Evolutionary conservation across 2,329 filamentous ascomycete species (phyloP).

Genomic region (Boeremia exigua): DNA sequence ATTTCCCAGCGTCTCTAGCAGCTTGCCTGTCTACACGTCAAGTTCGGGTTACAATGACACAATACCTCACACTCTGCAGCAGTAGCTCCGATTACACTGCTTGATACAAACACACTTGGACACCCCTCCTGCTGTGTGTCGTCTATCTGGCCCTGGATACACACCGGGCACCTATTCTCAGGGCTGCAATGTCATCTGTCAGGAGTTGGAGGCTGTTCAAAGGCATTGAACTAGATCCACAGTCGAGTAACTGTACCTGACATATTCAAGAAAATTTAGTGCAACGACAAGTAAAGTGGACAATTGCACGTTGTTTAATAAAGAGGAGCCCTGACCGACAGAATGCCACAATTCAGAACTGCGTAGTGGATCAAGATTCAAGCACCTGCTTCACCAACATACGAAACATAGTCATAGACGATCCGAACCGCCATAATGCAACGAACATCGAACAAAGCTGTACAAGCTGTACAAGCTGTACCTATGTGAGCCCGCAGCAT

Average conservation of each 20-base stretch:
- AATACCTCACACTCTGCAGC: neutral
- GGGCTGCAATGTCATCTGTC: conserved; percentile 48
- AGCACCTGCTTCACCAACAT: conserved; percentile 55
- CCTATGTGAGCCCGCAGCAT: conserved; percentile 47
- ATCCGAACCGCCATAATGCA: conserved; percentile 29
- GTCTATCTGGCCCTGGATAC: conserved; percentile 21
- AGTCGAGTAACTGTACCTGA: conserved; percentile 51
- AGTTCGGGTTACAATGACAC: neutral
- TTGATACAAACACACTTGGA: conserved; percentile 14
- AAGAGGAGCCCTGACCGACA: conserved; percentile 52
- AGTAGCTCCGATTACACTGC: neutral
- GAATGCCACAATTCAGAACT: conserved; percentile 50
- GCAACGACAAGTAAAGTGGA: conserved; percentile 49
- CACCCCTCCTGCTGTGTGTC: conserved; percentile 15
- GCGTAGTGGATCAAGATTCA: conserved; percentile 46
- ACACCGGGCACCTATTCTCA: conserved; percentile 32
- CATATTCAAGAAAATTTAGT: conserved; percentile 51
- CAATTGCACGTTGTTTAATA: conserved; percentile 47
- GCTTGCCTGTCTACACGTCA: neutral
- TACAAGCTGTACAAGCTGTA: conserved; percentile 40
- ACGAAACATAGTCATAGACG: conserved; percentile 54
- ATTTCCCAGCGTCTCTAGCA: neutral
- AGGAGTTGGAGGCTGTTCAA: conserved; percentile 44
- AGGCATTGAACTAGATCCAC: conserved; percentile 50
- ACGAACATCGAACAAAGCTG: conserved; percentile 9